phyloP scores from a whole-genome alignment of 345 rosid genomes.

The Acer yangbiense region DNA sequence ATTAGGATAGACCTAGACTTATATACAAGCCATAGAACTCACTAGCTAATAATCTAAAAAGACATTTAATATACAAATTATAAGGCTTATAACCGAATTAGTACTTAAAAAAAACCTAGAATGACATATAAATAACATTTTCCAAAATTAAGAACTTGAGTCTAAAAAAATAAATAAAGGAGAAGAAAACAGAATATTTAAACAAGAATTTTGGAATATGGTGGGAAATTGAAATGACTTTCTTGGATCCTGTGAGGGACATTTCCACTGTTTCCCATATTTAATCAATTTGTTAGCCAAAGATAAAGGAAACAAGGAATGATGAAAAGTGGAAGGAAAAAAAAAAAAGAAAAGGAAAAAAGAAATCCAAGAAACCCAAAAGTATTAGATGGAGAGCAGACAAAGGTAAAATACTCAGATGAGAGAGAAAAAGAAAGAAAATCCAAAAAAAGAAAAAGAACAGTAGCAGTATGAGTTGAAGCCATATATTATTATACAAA shows the following conservation, averaged over 20 bases:
- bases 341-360: constrained; percentile 25
- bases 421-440: not conserved
- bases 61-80: too few relatives aligned
- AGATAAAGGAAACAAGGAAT: constrained; percentile 52
- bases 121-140: too few relatives aligned
- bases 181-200: not conserved
- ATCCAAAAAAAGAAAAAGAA: not conserved
- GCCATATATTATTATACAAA: not conserved
- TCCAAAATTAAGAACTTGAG: too few relatives aligned
- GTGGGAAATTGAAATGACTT: constrained; percentile 50
- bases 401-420: constrained; percentile 23
- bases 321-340: constrained; percentile 47
- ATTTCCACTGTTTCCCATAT: constrained; percentile 26
- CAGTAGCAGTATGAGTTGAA: not conserved
- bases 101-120: too few relatives aligned
- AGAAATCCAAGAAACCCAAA: constrained; percentile 39
- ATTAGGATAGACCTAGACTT: too few relatives aligned
- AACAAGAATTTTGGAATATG: constrained; percentile 10
- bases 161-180: not conserved
- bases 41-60: too few relatives aligned
- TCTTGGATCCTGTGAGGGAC: constrained; percentile 76
- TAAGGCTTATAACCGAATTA: too few relatives aligned
- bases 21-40: too few relatives aligned
- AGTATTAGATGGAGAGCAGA: constrained; percentile 26
- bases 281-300: constrained; percentile 29